Evolutionary conservation across 768 basidiomycete genomes (phyloP).

Genomic region (Dentipellis sp.): DNA sequence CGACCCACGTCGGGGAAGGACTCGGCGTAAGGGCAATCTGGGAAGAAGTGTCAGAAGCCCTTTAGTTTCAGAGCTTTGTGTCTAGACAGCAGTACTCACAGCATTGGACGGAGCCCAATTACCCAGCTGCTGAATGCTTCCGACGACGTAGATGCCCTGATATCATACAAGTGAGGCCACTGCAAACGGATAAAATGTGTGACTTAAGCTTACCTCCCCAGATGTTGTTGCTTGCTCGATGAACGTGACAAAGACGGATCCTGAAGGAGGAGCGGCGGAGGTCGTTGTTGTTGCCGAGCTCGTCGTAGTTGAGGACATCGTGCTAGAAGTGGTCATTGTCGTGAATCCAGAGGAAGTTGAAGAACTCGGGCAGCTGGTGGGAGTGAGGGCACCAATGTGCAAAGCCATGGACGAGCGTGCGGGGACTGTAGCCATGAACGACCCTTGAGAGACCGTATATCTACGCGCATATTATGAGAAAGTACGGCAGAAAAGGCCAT

Average conservation of each 20-base stretch:
- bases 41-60: no score
- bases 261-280: not conserved
- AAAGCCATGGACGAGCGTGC: constrained; percentile 19
- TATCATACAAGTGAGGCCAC: not conserved
- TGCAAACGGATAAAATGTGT: not conserved
- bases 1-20: constrained; percentile 45
- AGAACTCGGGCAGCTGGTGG: not conserved
- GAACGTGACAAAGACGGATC: constrained; percentile 22
- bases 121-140: constrained; percentile 46
- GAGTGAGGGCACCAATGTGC: constrained; percentile 12
- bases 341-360: not conserved
- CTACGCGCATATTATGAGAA: constrained; percentile 6
- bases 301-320: not conserved
- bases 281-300: not conserved
- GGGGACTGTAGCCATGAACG: constrained; percentile 16
- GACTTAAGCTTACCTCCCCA: constrained; percentile 36
- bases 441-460: constrained; percentile 6
- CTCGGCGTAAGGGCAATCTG: constrained; percentile 45
- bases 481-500: not conserved
- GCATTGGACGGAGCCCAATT: constrained; percentile 39
- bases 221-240: constrained; percentile 45
- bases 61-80: no score
- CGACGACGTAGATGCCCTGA: constrained; percentile 53
- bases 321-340: not conserved
- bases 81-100: constrained; percentile 22